Evolutionary conservation across 257 asterid species (phyloP).

Genomic region (Solanum okadae): DNA sequence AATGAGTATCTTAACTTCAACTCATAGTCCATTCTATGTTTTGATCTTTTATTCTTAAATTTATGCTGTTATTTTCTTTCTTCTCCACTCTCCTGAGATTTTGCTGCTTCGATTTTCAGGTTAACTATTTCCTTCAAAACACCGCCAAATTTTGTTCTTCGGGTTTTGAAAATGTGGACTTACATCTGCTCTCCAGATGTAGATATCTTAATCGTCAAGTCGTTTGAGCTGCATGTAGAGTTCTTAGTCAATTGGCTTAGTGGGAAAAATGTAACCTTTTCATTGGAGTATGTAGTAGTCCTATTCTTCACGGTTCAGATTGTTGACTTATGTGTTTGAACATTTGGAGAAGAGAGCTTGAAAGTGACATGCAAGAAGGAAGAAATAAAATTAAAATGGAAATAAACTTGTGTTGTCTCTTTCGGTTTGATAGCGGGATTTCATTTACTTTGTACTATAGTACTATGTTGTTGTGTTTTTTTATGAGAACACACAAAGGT

Average conservation of each 20-base stretch:
- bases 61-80: not conserved
- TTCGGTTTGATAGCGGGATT: too few relatives aligned
- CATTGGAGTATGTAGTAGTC: too few relatives aligned
- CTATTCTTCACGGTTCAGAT: too few relatives aligned
- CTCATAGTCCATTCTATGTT: not conserved
- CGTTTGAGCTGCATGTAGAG: not conserved
- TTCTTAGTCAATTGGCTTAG: not conserved
- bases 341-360: too few relatives aligned
- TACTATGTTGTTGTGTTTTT: too few relatives aligned
- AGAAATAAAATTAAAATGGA: too few relatives aligned
- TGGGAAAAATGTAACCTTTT: not conserved
- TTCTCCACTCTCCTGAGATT: not conserved
- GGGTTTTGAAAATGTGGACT: not conserved
- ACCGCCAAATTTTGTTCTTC: not conserved
- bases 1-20: not conserved
- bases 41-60: not conserved
- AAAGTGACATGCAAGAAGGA: too few relatives aligned
- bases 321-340: too few relatives aligned
- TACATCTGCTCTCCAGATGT: not conserved
- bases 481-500: too few relatives aligned
- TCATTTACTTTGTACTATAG: too few relatives aligned
- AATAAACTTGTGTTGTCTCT: too few relatives aligned
- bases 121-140: not conserved
- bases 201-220: not conserved
- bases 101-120: not conserved